Conservation (phyloP, 2,329 filamentous ascomycete species). For the Karstenula rhodostoma region DNA sequence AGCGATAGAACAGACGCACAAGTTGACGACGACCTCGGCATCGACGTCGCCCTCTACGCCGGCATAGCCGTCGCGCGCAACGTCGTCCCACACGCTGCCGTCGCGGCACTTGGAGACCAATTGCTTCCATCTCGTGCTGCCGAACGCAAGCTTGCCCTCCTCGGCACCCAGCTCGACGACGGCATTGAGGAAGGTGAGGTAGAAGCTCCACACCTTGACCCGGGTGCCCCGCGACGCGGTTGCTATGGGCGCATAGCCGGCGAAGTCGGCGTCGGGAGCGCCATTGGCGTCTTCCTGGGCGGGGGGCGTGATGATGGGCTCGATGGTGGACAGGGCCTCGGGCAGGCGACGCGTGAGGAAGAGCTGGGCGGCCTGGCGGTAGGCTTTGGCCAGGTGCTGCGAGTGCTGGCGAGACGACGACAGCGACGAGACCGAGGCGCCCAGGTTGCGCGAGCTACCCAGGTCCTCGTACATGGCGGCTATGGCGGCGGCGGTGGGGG, state of each 20-base stretch:
- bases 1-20: conserved; percentile 63
- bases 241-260: conserved; percentile 72
- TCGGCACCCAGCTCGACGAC: conserved; percentile 88
- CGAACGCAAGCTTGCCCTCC: conserved; percentile 89
- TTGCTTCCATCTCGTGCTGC: conserved; percentile 82
- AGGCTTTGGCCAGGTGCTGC: conserved; percentile 85
- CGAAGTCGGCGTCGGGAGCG: conserved; percentile 30
- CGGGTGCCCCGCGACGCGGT: conserved; percentile 81
- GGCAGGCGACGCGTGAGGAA: conserved; percentile 93
- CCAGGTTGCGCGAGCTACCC: conserved; percentile 65
- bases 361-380: conserved; percentile 91
- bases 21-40: conserved; percentile 88
- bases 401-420: conserved; percentile 71
- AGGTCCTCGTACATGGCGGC: conserved; percentile 60
- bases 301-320: conserved; percentile 77
- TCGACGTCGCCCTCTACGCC: conserved; percentile 91
- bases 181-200: conserved; percentile 90
- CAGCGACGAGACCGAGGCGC: conserved; percentile 74
- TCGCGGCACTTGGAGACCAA: conserved; percentile 86
- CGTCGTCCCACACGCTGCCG: conserved; percentile 93
- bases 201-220: conserved; percentile 97
- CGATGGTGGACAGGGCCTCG: conserved; percentile 84
- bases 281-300: conserved; percentile 37
- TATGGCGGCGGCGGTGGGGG: conserved; percentile 33
- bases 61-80: conserved; percentile 85